Evolutionary conservation across 1,139 yeast species (phyloP).

Genomic region (Kluyveromyces sp.): DNA sequence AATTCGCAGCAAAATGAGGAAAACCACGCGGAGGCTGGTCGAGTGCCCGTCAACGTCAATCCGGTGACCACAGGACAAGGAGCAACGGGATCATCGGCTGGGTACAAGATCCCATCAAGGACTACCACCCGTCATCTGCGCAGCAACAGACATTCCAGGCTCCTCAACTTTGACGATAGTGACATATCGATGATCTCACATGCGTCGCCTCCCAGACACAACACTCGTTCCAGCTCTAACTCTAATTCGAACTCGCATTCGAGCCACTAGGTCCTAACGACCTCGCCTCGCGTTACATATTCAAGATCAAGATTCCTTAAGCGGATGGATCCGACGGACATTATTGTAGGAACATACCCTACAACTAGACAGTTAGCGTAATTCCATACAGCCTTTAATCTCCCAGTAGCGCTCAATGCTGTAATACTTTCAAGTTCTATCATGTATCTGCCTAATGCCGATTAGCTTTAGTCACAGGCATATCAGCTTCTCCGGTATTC

Average conservation of each 20-base stretch:
- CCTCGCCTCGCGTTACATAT: too few relatives aligned
- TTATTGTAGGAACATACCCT: too few relatives aligned
- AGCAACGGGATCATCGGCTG: constrained; percentile 5
- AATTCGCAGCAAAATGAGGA: not conserved
- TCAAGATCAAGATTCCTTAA: too few relatives aligned
- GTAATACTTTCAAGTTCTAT: too few relatives aligned
- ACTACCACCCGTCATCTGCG: constrained; percentile 25
- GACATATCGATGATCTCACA: constrained; percentile 34
- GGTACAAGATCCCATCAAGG: constrained; percentile 27
- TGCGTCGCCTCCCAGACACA: constrained; percentile 18
- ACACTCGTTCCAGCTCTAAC: constrained; percentile 23
- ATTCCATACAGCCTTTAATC: too few relatives aligned
- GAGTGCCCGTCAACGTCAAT: constrained; percentile 5
- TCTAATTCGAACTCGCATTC: not conserved
- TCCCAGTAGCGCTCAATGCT: too few relatives aligned
- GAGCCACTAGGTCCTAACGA: not conserved
- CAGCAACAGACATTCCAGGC: constrained; percentile 17
- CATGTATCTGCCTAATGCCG: too few relatives aligned
- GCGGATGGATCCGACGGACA: too few relatives aligned
- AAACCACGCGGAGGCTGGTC: not conserved
- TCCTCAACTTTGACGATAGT: constrained; percentile 28
- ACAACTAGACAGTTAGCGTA: too few relatives aligned
- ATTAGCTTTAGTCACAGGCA: too few relatives aligned
- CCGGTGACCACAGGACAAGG: not conserved
- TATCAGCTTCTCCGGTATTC: too few relatives aligned